Evolutionary conservation across 1,284 basidiomycete species (phyloP), one percentile per base, ranked within the genome.

Genomic region (Cryptococcus sp.): DNA sequence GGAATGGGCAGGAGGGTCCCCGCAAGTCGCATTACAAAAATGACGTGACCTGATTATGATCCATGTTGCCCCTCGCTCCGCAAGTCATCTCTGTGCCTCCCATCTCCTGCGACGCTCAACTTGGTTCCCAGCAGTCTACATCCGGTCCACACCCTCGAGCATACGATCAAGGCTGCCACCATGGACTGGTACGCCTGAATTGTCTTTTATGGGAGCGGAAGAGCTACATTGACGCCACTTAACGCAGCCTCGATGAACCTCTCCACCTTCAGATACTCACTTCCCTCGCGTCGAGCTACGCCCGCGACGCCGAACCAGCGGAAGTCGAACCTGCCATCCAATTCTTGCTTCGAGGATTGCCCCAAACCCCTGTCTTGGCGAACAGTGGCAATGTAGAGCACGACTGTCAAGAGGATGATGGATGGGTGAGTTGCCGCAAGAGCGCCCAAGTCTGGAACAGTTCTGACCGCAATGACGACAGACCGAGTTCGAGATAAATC

Each of bases 231-330:
- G 28, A 33, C 9, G 28, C 28, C 28, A 33, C 28, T 9, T 33
- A 9, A 48, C 18, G 7, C 56, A 77, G 76, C 55, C 72, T 78
- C 39, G 76, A 78, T 55, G 70, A 72, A 46, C 68, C 69, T 1
- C 69, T 77, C 35, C 72, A 77, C 46, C 63, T 73, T 33, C 68
- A 73, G 52, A 77, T 78, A 50, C 65, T 75, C 38, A 67, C 64
- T 16, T 64, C 72, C 33, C 69, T 78, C 46, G 72, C 69, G n/a
- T 47, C 58, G 8, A 71, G 64, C 53, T 46, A 68, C 51, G 68
- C 68, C 40, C 61, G 42, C 45, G 47, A 46, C 39, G 28, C 46
- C 46, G 18, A 54, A 45, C 33, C 39, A 9, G 35, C 53, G 9
- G 53, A 56, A 2, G 46, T 55, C n/a, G 56, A 56, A 9, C 40